These are phyloP conservation scores for Sistotremastrum niveocremeum DNA, from an alignment of 768 basidiomycete species.

Conservation along the genomic window DNA sequence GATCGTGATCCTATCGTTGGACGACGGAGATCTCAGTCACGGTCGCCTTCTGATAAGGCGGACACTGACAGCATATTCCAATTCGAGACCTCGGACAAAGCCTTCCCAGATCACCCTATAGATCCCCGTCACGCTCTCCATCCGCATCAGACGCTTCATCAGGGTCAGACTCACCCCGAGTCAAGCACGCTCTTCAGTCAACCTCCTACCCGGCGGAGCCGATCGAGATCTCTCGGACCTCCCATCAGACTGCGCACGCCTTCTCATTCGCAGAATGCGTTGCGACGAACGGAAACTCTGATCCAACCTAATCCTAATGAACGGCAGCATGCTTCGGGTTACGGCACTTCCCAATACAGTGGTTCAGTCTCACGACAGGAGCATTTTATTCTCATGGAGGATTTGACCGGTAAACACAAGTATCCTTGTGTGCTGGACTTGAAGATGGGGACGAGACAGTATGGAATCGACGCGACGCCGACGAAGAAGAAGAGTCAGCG, in stretches of 20 bases:
- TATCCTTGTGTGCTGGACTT: constrained; percentile 92
- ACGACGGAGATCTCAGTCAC: no score
- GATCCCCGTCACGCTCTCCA: background rate
- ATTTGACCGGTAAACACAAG: constrained; percentile 84
- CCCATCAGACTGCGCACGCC: constrained; percentile 17
- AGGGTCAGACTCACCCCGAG: background rate
- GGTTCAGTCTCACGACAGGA: constrained; percentile 70
- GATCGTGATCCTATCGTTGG: background rate
- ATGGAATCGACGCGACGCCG: constrained; percentile 86
- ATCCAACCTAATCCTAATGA: constrained; percentile 2
- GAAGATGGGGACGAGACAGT: constrained; percentile 99
- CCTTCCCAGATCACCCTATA: no score
- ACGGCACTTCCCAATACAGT: constrained; percentile 18
- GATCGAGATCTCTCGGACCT: constrained; percentile 24
- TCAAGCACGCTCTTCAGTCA: background rate
- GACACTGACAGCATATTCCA: constrained; percentile 7
- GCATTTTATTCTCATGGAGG: constrained; percentile 98
- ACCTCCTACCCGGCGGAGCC: constrained; percentile 23
- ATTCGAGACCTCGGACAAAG: constrained; percentile 10
- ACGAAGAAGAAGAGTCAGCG: constrained; percentile 96
- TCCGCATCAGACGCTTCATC: background rate
- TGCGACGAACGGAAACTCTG: background rate
- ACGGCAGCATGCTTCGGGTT: constrained; percentile 12
- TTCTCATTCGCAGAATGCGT: constrained; percentile 2
- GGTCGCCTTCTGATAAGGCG: background rate